A percentile compares a stretch with the other conserved stretches of the same genome.
Conservation (phyloP, 805 yeast genomes). For the Nakazawaea ambrosiae region DNA sequence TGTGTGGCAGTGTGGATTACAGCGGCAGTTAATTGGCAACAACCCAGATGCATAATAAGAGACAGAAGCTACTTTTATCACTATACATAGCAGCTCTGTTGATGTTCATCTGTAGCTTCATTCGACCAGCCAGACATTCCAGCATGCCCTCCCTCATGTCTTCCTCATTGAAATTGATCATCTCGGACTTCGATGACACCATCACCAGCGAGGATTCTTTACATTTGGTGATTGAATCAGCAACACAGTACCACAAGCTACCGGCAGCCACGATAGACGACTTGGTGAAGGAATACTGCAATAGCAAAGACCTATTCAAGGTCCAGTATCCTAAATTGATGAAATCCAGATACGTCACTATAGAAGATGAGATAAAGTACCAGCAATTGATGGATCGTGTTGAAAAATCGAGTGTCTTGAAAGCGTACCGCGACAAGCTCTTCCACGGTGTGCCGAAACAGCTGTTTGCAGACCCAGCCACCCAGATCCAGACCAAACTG, state of each 20-base stretch:
- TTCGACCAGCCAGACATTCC: too few relatives aligned
- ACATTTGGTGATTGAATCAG: slow-evolving; percentile 39
- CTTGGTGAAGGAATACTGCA: slow-evolving; percentile 36
- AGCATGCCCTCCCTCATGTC: too few relatives aligned
- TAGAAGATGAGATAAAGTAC: slow-evolving; percentile 35
- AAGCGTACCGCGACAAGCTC: slow-evolving; percentile 27
- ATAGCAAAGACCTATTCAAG: slow-evolving; percentile 26
- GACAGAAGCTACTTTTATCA: too few relatives aligned
- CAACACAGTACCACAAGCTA: slow-evolving; percentile 25
- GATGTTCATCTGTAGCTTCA: too few relatives aligned
- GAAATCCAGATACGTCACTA: slow-evolving; percentile 15
- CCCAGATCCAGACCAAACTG: slow-evolving; percentile 27
- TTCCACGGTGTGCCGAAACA: slow-evolving; percentile 33
- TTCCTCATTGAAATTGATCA: too few relatives aligned
- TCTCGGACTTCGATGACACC: slow-evolving; percentile 66
- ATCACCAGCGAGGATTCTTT: slow-evolving; percentile 51
- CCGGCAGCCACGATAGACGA: slow-evolving; percentile 20
- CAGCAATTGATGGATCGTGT: slow-evolving; percentile 38
- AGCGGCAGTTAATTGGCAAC: too few relatives aligned
- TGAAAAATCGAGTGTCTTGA: slow-evolving; percentile 42
- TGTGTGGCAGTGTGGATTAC: too few relatives aligned
- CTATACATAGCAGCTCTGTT: too few relatives aligned
- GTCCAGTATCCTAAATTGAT: slow-evolving; percentile 14
- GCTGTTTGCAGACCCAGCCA: slow-evolving; percentile 28
- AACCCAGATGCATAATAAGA: too few relatives aligned